Conservation (phyloP, 371 early-diverging fungal species). For the Choanephora cucurbitarum region DNA sequence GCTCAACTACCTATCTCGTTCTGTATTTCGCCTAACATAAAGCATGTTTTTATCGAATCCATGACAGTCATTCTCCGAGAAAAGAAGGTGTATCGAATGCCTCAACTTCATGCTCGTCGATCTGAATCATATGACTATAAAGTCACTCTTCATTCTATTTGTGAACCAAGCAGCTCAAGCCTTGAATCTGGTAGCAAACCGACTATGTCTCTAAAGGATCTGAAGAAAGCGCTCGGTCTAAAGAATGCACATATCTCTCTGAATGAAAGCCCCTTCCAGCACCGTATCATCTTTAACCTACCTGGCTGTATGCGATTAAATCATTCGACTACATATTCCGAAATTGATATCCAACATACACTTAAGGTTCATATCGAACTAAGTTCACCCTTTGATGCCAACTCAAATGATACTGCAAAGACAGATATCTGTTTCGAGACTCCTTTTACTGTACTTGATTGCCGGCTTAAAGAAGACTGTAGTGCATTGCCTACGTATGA, state of each 20-base stretch:
- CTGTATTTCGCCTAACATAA: conserved; percentile 25
- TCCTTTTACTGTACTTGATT: conserved; percentile 39
- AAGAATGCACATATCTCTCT: conserved; percentile 35
- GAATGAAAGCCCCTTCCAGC: conserved; percentile 24
- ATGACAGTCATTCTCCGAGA: conserved; percentile 35
- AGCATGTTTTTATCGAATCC: conserved; percentile 32
- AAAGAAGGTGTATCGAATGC: conserved; percentile 28
- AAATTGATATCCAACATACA: conserved; percentile 31
- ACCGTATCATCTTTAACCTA: conserved; percentile 27
- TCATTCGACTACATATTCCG: conserved; percentile 31
- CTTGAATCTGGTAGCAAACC: conserved; percentile 8
- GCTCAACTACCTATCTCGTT: conserved; percentile 33
- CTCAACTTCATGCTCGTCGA: conserved; percentile 32
- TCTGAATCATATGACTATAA: conserved; percentile 30
- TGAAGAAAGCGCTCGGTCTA: conserved; percentile 21
- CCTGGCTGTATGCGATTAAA: conserved; percentile 34
- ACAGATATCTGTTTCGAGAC: conserved; percentile 27
- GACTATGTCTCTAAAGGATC: conserved; percentile 15
- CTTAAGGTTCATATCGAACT: conserved; percentile 32
- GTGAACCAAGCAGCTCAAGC: conserved; percentile 17
- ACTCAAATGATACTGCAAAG: neutral
- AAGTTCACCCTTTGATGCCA: neutral
- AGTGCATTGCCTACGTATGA: conserved; percentile 34
- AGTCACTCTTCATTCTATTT: conserved; percentile 14
- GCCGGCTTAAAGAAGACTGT: conserved; percentile 38